A percentile compares a stretch with the other conserved stretches of the same genome.
Conservation (phyloP, 1,284 basidiomycete genomes). For the Anthracocystis walkeri region DNA sequence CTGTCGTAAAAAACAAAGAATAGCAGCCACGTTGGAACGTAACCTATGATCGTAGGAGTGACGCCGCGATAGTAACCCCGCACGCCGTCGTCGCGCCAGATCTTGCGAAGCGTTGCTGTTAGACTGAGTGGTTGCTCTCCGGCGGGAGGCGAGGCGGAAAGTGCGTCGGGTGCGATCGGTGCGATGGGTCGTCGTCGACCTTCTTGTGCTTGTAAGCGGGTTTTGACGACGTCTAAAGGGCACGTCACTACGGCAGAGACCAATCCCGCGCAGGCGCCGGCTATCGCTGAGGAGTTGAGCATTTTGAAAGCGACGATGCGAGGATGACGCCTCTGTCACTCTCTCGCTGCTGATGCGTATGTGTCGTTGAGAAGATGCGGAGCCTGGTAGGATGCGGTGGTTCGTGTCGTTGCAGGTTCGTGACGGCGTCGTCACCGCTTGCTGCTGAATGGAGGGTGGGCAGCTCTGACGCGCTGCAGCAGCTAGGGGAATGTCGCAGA, state of each 20-base stretch:
- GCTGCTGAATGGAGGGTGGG: too few relatives aligned
- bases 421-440: too few relatives aligned
- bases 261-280: constrained; percentile 78
- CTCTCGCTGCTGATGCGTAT: not conserved
- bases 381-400: not conserved
- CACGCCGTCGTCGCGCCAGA: constrained; percentile 63
- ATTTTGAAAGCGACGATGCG: not conserved
- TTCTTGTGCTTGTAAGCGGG: constrained; percentile 89
- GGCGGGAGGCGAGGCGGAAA: not conserved
- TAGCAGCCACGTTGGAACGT: constrained; percentile 68
- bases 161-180: not conserved
- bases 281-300: constrained; percentile 55
- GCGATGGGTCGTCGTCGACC: constrained; percentile 23
- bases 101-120: constrained; percentile 41
- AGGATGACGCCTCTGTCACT: not conserved
- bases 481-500: too few relatives aligned
- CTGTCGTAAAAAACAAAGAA: constrained; percentile 68
- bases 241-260: constrained; percentile 94
- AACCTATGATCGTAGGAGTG: constrained; percentile 67
- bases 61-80: constrained; percentile 68
- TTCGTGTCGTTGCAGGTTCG: too few relatives aligned
- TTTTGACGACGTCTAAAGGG: constrained; percentile 97
- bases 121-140: constrained; percentile 21
- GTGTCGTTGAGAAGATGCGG: not conserved
- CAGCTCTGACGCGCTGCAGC: too few relatives aligned